Base-by-base conservation (phyloP, 2,329 filamentous ascomycete species). In the Penicillium sp. region DNA sequence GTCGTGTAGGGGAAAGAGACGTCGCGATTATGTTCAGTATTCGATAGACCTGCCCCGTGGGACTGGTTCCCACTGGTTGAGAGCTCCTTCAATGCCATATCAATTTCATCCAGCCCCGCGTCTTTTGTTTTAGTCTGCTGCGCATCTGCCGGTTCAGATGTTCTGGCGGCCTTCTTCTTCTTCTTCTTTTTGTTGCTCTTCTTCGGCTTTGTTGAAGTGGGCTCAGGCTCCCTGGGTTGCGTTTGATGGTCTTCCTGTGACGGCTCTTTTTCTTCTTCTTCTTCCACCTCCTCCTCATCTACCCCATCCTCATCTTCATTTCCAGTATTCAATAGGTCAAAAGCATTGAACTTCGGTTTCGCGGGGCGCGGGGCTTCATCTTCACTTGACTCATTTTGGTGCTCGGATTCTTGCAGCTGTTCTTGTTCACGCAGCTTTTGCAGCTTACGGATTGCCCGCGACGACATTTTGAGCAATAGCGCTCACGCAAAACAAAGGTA, bases 101-200 rank as follows among this genome's bases (percentile, higher is more conserved):
- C 84, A 42, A 88, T 86, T 56, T 88, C 84, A 57, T 88, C 83
- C 22, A 82, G 64, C 4, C 71, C 67, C 10, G 57, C 53, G 22
- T 65, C 58, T 1, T 66, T 58, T 2, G 64, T 54, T 36, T 59
- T 54, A 2, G 47, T 41, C 22, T 53, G 16, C 12, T 50, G 37
- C 12, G 48, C 27, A 41, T 64, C 61, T 18, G 49, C 48, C 3
- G 61, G 61, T n/a, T 59, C 53, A 18, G 59, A 49, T 10, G 61
- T 33, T 47, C 66, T 66, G 36, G 72, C 69, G 13, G 66, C 66
- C 58, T 74, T 77, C 57, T 76, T 78, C 59, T 81, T 80, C 64
- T 81, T 84, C 62, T 77, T 80, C 59, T 82, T 83, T 64, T 84
- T 86, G 64, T 78, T 82, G 54, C 75, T 71, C 76, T 79, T 68